Conservation (phyloP, 1,139 yeast genomes). For the Candida tetrigidarum region DNA sequence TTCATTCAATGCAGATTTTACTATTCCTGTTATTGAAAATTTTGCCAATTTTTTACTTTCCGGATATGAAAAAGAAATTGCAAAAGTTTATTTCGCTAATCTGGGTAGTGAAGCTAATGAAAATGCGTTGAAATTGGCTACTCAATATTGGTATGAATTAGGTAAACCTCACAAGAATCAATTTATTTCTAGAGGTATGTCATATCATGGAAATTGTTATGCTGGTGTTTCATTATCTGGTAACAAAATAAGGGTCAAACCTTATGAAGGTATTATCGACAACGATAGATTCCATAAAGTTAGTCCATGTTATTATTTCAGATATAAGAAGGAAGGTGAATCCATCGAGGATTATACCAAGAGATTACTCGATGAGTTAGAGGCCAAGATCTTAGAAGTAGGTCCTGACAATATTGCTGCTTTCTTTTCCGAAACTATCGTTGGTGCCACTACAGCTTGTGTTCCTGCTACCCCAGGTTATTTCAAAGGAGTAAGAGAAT, state of each 20-base stretch:
- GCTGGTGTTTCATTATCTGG: slow-evolving; percentile 23
- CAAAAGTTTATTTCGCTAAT: slow-evolving; percentile 17
- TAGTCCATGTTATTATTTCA: slow-evolving; percentile 37
- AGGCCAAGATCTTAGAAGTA: slow-evolving; percentile 19
- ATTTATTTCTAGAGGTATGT: slow-evolving; percentile 21
- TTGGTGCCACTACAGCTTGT: slow-evolving; percentile 64
- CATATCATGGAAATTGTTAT: slow-evolving; percentile 26
- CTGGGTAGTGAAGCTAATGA: slow-evolving; percentile 25
- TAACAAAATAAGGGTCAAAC: slow-evolving; percentile 17
- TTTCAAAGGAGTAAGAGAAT: slow-evolving; percentile 54
- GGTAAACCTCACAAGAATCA: slow-evolving; percentile 20
- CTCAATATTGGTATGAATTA: slow-evolving; percentile 22
- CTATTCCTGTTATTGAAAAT: slow-evolving; percentile 16
- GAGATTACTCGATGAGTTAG: slow-evolving; percentile 21
- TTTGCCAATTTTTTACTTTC: slow-evolving; percentile 16
- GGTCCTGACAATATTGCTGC: slow-evolving; percentile 49
- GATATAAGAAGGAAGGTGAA: slow-evolving; percentile 31
- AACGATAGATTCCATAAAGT: slow-evolving; percentile 19
- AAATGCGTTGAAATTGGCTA: slow-evolving; percentile 23
- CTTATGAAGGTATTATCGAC: slow-evolving; percentile 19
- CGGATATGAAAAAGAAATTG: slow-evolving; percentile 9
- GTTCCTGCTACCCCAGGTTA: slow-evolving; percentile 61
- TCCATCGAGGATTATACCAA: slow-evolving; percentile 16
- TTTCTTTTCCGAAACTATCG: slow-evolving; percentile 58
- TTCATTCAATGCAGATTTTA: slow-evolving; percentile 15